Conservation (phyloP, 2,329 filamentous ascomycete species). For the Huntiella decipiens region DNA sequence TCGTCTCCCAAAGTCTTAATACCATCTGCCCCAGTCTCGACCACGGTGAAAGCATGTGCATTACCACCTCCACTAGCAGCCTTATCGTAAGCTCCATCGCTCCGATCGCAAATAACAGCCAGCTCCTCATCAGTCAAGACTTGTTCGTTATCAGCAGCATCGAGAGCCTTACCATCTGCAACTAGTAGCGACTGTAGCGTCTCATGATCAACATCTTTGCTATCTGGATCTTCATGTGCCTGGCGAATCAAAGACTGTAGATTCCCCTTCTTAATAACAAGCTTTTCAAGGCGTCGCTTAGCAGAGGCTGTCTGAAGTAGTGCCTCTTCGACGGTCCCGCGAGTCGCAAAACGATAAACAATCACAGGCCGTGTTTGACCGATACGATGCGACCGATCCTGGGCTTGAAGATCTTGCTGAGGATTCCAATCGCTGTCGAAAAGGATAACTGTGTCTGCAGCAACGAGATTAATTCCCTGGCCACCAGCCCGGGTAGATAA, state of each 20-base stretch:
- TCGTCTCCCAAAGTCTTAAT: constrained; percentile 17
- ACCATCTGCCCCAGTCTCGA: constrained; percentile 50
- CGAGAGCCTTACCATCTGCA: constrained; percentile 51
- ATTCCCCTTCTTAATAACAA: constrained; percentile 87
- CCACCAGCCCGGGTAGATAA: constrained; percentile 82
- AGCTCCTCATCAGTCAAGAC: constrained; percentile 58
- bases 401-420: constrained; percentile 89
- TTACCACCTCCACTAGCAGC: constrained; percentile 65
- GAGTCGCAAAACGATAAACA: constrained; percentile 83
- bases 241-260: constrained; percentile 43
- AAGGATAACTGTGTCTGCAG: constrained; percentile 79
- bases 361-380: constrained; percentile 84
- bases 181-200: constrained; percentile 42
- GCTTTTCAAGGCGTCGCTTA: constrained; percentile 78
- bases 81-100: constrained; percentile 41
- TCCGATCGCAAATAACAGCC: constrained; percentile 58
- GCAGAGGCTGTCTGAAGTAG: constrained; percentile 74
- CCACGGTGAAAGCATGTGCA: constrained; percentile 52
- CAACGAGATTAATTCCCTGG: constrained; percentile 84
- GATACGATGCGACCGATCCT: constrained; percentile 87
- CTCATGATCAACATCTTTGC: constrained; percentile 38
- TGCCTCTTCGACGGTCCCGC: constrained; percentile 78
- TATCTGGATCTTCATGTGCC: too few species aligned
- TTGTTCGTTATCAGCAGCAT: constrained; percentile 38
- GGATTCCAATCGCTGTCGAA: constrained; percentile 89